Percentiles rank a stretch among this genome's conserved stretches.
Evolutionary conservation across 2,329 filamentous ascomycete genomes (phyloP).

Genomic region (Colletotrichum cereale): DNA sequence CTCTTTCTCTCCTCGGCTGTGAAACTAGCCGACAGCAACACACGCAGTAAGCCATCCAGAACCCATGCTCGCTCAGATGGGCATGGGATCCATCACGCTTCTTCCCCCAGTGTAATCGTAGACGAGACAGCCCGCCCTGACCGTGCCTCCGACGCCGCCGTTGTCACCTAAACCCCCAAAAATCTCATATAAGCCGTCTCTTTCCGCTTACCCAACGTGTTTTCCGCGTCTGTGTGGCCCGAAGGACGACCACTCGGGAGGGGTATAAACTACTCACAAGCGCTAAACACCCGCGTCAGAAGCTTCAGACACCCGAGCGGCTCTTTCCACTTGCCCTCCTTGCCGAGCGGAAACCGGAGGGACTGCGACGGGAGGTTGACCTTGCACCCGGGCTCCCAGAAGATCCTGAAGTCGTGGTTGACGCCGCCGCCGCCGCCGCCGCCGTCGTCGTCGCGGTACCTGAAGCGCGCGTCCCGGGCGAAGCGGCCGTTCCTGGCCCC

Average conservation of each 20-base stretch:
- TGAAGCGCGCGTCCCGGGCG: background rate
- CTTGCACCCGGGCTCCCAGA: background rate
- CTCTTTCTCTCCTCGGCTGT: background rate
- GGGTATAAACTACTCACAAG: background rate
- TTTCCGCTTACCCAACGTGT: background rate
- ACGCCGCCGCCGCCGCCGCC: background rate
- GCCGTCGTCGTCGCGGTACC: background rate
- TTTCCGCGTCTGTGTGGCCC: background rate
- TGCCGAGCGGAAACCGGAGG: background rate
- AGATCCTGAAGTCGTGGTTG: background rate
- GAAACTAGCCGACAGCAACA: background rate
- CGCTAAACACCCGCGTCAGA: background rate
- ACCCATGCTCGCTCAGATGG: background rate
- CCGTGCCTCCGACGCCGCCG: background rate
- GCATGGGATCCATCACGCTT: background rate
- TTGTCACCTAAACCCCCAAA: background rate
- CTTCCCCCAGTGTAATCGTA: background rate
- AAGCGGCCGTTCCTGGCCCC: background rate
- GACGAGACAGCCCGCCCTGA: background rate
- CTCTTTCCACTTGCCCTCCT: background rate
- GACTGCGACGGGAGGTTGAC: background rate
- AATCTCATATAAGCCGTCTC: background rate
- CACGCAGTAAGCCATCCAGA: background rate
- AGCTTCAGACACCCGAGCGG: background rate
- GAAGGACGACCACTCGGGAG: background rate